phyloP scores from a whole-genome alignment of 1,284 basidiomycete genomes.

The Blastosporella zonata region DNA sequence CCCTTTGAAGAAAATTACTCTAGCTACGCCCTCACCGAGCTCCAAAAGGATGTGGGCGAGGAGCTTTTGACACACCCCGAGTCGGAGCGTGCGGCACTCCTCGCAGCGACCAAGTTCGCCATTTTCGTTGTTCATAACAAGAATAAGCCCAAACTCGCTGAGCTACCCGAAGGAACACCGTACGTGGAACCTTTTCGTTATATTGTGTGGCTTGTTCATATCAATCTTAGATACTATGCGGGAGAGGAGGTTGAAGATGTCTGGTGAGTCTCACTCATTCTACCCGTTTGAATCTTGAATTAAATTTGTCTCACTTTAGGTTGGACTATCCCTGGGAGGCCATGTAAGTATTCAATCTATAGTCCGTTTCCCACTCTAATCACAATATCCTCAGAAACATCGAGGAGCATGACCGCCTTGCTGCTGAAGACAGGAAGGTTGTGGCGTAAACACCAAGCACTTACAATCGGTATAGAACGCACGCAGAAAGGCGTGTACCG shows the following conservation, averaged over 20 bases:
- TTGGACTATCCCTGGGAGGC: constrained; percentile 86
- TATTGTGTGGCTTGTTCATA: constrained; percentile 1
- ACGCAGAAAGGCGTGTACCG: neutral
- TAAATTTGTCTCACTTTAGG: constrained; percentile 39
- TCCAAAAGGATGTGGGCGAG: constrained; percentile 81
- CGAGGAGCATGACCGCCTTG: constrained; percentile 71
- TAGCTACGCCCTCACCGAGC: constrained; percentile 86
- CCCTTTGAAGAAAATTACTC: neutral
- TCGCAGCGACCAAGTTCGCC: constrained; percentile 71
- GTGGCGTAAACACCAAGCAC: neutral
- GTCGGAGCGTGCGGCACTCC: constrained; percentile 66
- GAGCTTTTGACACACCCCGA: constrained; percentile 67
- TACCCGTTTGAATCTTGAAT: constrained; percentile 5
- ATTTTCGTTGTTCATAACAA: constrained; percentile 97
- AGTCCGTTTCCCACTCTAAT: constrained; percentile 1
- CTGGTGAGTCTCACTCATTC: constrained; percentile 40
- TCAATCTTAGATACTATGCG: constrained; percentile 55
- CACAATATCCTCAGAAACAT: constrained; percentile 52
- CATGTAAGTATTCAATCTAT: constrained; percentile 42
- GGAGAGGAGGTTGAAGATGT: constrained; percentile 66
- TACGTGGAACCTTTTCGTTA: constrained; percentile 35
- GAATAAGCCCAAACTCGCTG: constrained; percentile 77
- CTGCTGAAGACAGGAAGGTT: constrained; percentile 31
- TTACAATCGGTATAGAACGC: no score
- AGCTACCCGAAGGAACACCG: constrained; percentile 64